These are phyloP conservation scores for Phytophthora macrochlamydospora DNA, from an alignment of 352 stramenopile species.

Conservation along the genomic window DNA sequence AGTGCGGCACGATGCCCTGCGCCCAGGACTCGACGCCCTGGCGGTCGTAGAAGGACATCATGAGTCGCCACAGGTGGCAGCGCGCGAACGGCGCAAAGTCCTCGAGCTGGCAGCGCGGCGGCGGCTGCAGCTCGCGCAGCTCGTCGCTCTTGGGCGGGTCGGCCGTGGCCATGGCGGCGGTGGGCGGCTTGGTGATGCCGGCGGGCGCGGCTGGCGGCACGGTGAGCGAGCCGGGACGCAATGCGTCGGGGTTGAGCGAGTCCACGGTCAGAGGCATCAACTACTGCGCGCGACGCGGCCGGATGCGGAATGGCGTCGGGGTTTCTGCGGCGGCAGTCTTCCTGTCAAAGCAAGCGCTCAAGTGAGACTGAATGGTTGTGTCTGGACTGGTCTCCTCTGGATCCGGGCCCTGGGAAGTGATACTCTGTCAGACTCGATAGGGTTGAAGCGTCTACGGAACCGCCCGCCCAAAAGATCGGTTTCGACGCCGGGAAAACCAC, in stretches of 20 bases:
- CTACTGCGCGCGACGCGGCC: slow-evolving; percentile 4
- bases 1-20: slow-evolving; percentile 95
- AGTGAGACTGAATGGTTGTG: too few relatives aligned
- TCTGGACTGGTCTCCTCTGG: too few relatives aligned
- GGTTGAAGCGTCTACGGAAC: background rate
- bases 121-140: slow-evolving; percentile 34
- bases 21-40: slow-evolving; percentile 89
- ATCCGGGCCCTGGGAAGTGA: background rate
- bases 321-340: slow-evolving; percentile 8
- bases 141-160: slow-evolving; percentile 52
- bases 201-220: slow-evolving; percentile 10
- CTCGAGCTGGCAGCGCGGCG: slow-evolving; percentile 83
- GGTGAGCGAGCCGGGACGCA: slow-evolving; percentile 28
- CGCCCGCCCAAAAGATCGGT: background rate
- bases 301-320: slow-evolving; percentile 23
- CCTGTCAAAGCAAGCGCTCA: too few relatives aligned
- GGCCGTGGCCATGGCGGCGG: background rate
- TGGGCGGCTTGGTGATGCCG: slow-evolving; percentile 30
- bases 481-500: background rate
- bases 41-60: slow-evolving; percentile 94
- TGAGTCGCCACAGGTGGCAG: slow-evolving; percentile 93
- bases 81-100: slow-evolving; percentile 89
- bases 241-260: slow-evolving; percentile 15
- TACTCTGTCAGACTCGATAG: background rate
- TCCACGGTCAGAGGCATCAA: slow-evolving; percentile 35